A percentile compares a stretch with the other conserved stretches of the same genome.
These are phyloP conservation scores for Aspergillus texensis DNA, from an alignment of 2,329 filamentous ascomycete genomes.

Conservation along the genomic window DNA sequence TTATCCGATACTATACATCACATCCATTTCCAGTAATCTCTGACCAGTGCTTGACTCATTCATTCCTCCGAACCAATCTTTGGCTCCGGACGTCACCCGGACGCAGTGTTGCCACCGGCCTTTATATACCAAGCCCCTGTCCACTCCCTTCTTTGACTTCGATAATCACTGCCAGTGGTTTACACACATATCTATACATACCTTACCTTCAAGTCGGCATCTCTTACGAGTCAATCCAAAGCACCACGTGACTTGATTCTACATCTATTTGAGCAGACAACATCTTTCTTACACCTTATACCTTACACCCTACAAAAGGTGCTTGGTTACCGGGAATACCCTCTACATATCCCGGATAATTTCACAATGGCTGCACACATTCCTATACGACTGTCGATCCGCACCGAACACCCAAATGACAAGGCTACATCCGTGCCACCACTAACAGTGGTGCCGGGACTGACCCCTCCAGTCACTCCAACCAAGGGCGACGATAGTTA, in stretches of 20 bases:
- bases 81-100: neutral
- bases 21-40: neutral
- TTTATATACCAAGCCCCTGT: neutral
- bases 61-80: conserved; percentile 2
- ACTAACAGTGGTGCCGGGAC: conserved; percentile 20
- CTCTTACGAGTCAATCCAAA: neutral
- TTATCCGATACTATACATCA: neutral
- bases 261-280: neutral
- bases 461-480: conserved; percentile 42
- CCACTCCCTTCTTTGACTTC: neutral
- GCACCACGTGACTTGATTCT: neutral
- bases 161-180: neutral
- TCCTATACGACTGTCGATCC: conserved; percentile 32
- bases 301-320: neutral
- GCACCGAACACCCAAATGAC: conserved; percentile 22
- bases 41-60: neutral
- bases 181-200: neutral
- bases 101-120: neutral
- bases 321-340: neutral
- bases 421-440: conserved; percentile 14
- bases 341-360: neutral
- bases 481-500: conserved; percentile 24
- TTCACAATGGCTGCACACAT: conserved; percentile 15
- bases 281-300: neutral
- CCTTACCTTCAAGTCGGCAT: conserved; percentile 3